Base-by-base conservation (phyloP, 2,329 filamentous ascomycete species). In the Pestalotiopsis sp. region DNA sequence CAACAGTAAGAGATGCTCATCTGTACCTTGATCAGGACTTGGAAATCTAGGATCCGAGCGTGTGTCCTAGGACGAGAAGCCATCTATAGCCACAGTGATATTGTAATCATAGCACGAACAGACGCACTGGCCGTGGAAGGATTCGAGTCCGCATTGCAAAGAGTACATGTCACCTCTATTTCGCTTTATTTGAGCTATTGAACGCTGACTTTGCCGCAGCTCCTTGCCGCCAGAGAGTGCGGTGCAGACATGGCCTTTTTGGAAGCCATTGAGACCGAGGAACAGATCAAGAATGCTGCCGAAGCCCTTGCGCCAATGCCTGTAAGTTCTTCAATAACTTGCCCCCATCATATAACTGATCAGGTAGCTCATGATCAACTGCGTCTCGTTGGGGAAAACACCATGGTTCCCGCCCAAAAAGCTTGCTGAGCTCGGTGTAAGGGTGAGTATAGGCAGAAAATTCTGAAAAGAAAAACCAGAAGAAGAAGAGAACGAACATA, bases 61-160 rank as follows among this genome's bases (percentile, higher is more conserved):
- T 65, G 61, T 13, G 67, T 68, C 2, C n/a, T 68, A 2, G 78
- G 80, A 7, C 78, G 80, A 17, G 75, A 80, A 49, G 77, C 81
- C 57, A 75, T 81, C 59, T 68, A 68, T 49, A 61, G 66, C 36
- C 79, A 77, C 5, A 78, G 80, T 12, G 87, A 89, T 68, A 87
- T 89, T 66, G 82, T 90, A n/a, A 83, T 90, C 66, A 89, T 90
- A 68, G 87, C 87, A 11, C 81, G 87, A 31, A 89, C 87, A 2
- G 88, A 89, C 52, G 61, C 68, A 14, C 49, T 68, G 23, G 49
- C 38, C 12, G 49, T 62, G 11, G 56, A 62, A 13, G 62, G 62
- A n/a, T 70, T 64, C 23, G 68, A 68, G 13, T 66, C 52, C 20
- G 63, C 62, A 6, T 13, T 70, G 25, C 25, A 38, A 13, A 65